Evolutionary conservation across 1,284 basidiomycete species (phyloP).

Genomic region (Moesziomyces sp.): DNA sequence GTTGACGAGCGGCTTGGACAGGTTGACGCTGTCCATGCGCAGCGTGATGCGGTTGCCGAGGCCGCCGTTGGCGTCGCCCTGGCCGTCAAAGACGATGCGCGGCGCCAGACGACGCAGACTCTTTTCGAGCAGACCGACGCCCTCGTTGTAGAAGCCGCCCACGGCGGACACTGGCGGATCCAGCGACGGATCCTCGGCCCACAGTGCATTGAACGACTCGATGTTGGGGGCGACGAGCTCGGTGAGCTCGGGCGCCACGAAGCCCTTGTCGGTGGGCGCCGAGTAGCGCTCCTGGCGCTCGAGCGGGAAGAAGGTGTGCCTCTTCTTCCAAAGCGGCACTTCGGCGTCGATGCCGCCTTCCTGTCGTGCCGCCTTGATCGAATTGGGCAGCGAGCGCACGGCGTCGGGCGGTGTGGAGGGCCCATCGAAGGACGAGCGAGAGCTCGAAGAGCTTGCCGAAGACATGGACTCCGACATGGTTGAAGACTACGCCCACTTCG

Average conservation of each 20-base stretch:
- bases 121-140: conserved; percentile 81
- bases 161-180: conserved; percentile 70
- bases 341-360: conserved; percentile 29
- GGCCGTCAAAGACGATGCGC: conserved; percentile 90
- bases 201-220: conserved; percentile 93
- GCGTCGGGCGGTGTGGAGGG: conserved; percentile 46
- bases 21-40: conserved; percentile 86
- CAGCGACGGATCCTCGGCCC: conserved; percentile 60
- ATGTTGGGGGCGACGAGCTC: conserved; percentile 94
- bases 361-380: conserved; percentile 42
- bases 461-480: conserved; percentile 44
- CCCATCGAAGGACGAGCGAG: conserved; percentile 42
- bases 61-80: conserved; percentile 63
- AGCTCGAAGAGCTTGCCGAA: conserved; percentile 47
- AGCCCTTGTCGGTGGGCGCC: conserved; percentile 77
- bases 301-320: conserved; percentile 80
- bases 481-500: background rate
- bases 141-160: conserved; percentile 76
- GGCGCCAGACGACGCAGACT: conserved; percentile 86
- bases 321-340: conserved; percentile 48
- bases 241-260: conserved; percentile 84
- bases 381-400: conserved; percentile 31
- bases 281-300: conserved; percentile 83
- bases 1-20: conserved; percentile 86
- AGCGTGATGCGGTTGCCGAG: conserved; percentile 72